These are phyloP conservation scores for Nepenthes alata DNA, from an alignment of 179 eudicot species.

Conservation along the genomic window DNA sequence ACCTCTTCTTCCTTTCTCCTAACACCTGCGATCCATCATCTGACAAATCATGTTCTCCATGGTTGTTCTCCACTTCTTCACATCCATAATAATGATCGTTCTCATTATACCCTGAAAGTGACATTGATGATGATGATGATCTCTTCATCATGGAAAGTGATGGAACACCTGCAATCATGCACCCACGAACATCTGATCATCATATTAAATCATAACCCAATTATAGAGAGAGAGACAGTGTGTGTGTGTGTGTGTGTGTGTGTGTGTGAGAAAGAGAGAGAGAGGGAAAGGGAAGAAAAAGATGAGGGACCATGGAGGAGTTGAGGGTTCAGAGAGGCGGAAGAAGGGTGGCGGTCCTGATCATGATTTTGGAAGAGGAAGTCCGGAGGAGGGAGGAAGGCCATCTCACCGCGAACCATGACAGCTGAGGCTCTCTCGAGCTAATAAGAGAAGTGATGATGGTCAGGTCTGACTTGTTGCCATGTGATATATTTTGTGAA, in stretches of 20 bases:
- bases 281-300: not conserved
- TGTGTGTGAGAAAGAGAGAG: not conserved
- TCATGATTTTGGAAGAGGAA: slow-evolving; percentile 11
- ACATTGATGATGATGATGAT: slow-evolving; percentile 8
- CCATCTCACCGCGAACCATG: slow-evolving; percentile 8
- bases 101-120: slow-evolving; percentile 15
- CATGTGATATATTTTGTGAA: slow-evolving; percentile 14
- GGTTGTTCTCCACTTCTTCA: not conserved
- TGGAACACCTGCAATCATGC: slow-evolving; percentile 8
- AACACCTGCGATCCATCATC: slow-evolving; percentile 60
- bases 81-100: slow-evolving; percentile 5
- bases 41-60: slow-evolving; percentile 31
- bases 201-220: not conserved
- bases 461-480: slow-evolving; percentile 8
- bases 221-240: not conserved
- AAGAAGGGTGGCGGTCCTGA: slow-evolving; percentile 19
- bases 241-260: too few species aligned
- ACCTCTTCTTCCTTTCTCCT: slow-evolving; percentile 69
- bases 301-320: slow-evolving; percentile 21
- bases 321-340: slow-evolving; percentile 19
- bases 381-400: slow-evolving; percentile 6
- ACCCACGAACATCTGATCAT: slow-evolving; percentile 2
- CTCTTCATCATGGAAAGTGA: slow-evolving; percentile 19
- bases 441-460: slow-evolving; percentile 1
- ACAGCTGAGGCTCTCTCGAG: not conserved